Evolutionary conservation across 805 yeast species (phyloP).

Genomic region (Candida succiphila): DNA sequence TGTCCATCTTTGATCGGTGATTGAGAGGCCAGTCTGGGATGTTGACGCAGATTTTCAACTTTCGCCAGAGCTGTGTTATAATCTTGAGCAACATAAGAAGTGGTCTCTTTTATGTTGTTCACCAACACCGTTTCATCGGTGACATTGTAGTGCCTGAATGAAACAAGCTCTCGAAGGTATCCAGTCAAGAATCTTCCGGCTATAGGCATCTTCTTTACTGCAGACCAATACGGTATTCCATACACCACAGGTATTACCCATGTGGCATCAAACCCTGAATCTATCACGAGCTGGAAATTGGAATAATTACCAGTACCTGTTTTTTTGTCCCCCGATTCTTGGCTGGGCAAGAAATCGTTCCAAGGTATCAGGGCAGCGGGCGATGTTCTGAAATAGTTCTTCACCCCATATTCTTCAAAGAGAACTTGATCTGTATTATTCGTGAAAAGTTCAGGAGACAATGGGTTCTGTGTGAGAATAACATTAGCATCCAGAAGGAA

Average conservation of each 20-base stretch:
- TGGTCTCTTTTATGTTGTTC: conserved; percentile 73
- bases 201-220: conserved; percentile 67
- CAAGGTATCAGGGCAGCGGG: conserved; percentile 57
- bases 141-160: conserved; percentile 88
- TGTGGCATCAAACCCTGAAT: conserved; percentile 81
- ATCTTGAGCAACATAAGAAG: conserved; percentile 60
- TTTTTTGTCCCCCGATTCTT: conserved; percentile 5
- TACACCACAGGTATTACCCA: conserved; percentile 79
- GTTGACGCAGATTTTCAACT: conserved; percentile 15
- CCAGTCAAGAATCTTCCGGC: conserved; percentile 87
- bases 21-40: conserved; percentile 7
- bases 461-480: conserved; percentile 71
- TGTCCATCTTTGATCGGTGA: conserved; percentile 15
- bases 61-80: conserved; percentile 26
- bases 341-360: conserved; percentile 24
- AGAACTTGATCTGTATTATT: conserved; percentile 83
- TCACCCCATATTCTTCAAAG: conserved; percentile 88
- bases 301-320: conserved; percentile 14
- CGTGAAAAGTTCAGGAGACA: conserved; percentile 72
- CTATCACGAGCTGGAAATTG: conserved; percentile 75
- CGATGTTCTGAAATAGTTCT: conserved; percentile 56
- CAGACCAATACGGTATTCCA: conserved; percentile 69
- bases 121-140: conserved; percentile 83
- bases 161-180: conserved; percentile 69
- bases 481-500: conserved; percentile 46